Evolutionary conservation across 129 eudicot species (phyloP).

Genomic region (Escallonia herrerae): DNA sequence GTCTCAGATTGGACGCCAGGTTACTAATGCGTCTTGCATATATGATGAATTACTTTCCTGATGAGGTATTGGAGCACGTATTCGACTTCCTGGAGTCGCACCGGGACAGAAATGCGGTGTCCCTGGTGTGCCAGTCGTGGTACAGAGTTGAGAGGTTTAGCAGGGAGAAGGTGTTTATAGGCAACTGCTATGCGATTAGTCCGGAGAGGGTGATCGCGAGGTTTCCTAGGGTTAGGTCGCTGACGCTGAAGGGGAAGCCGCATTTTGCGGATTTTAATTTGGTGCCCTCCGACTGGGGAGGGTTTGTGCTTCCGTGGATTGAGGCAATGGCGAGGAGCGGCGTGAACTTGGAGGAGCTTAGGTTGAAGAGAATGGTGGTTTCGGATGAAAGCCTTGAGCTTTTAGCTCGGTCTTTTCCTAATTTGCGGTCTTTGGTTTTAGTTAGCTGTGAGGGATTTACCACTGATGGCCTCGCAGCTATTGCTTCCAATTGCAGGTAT

Average conservation of each 20-base stretch:
- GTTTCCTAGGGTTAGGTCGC: conserved; percentile 67
- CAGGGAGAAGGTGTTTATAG: conserved; percentile 52
- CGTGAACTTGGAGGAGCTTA: conserved; percentile 50
- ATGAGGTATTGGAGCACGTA: conserved; percentile 62
- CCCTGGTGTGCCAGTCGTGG: conserved; percentile 75
- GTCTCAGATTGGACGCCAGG: too few species aligned
- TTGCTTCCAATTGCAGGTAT: conserved; percentile 83
- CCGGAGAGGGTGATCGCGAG: conserved; percentile 49
- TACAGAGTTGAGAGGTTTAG: conserved; percentile 56
- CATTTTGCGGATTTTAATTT: conserved; percentile 57
- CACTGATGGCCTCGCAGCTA: conserved; percentile 71
- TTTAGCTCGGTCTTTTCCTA: conserved; percentile 36
- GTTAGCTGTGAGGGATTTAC: conserved; percentile 69
- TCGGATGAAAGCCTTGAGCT: conserved; percentile 61
- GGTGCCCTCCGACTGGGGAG: conserved; percentile 63
- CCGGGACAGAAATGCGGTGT: conserved; percentile 65
- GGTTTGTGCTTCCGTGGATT: conserved; percentile 62
- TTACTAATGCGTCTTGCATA: conserved; percentile 14
- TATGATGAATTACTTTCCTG: conserved; percentile 65
- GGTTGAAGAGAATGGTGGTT: conserved; percentile 67
- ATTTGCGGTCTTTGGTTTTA: conserved; percentile 60
- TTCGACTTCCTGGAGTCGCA: conserved; percentile 50
- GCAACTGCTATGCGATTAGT: conserved; percentile 63
- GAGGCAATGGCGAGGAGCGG: conserved; percentile 40
- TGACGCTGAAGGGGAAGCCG: conserved; percentile 60